Percentiles rank a stretch among this genome's conserved stretches.
These are phyloP conservation scores for Fusarium sp. DNA, from an alignment of 2,329 filamentous ascomycete genomes.

Conservation along the genomic window DNA sequence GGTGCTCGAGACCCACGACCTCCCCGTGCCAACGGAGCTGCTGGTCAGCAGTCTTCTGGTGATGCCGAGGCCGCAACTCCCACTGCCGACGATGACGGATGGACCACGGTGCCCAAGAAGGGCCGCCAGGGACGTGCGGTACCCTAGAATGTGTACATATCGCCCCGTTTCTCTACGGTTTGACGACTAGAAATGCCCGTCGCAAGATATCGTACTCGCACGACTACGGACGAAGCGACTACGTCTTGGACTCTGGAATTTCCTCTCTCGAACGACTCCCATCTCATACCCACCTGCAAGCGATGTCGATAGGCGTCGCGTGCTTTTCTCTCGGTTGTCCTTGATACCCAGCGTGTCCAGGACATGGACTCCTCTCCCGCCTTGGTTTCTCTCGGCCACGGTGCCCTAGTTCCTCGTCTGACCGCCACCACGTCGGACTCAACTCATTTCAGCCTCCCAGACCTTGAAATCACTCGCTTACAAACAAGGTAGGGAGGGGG, in stretches of 20 bases:
- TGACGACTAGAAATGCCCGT: conserved; percentile 52
- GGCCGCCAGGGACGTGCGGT: conserved; percentile 51
- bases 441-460: conserved; percentile 38
- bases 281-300: conserved; percentile 34
- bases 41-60: conserved; percentile 51
- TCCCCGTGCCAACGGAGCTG: conserved; percentile 62
- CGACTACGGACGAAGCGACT: conserved; percentile 34
- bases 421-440: conserved; percentile 42
- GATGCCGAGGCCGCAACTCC: conserved; percentile 52
- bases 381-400: conserved; percentile 31
- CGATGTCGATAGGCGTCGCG: conserved; percentile 8
- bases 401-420: conserved; percentile 41
- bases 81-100: conserved; percentile 69
- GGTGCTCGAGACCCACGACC: conserved; percentile 60
- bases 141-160: conserved; percentile 52
- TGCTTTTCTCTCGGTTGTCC: conserved; percentile 30
- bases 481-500: conserved; percentile 30
- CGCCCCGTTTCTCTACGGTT: conserved; percentile 50
- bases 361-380: conserved; percentile 30
- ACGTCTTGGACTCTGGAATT: conserved; percentile 34
- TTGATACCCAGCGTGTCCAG: conserved; percentile 18
- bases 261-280: conserved; percentile 36
- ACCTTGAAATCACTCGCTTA: conserved; percentile 25
- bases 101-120: conserved; percentile 67
- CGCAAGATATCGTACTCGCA: conserved; percentile 46